Evolutionary conservation across 1,139 yeast genomes (phyloP), one percentile per base, ranked within the genome.

Genomic region (Candida albicans): DNA sequence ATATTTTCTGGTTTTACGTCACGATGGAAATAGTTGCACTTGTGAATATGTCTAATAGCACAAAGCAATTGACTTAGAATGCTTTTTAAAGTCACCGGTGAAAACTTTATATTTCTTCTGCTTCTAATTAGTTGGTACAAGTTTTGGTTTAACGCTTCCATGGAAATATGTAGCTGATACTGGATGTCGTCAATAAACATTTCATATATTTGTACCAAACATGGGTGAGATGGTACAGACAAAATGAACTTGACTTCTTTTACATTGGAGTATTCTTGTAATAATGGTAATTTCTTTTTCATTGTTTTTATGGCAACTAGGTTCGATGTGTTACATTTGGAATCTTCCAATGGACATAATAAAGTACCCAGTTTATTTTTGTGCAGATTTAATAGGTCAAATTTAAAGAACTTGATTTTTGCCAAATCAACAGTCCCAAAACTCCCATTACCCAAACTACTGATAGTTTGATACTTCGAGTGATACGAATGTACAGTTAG

Each of bases 131-230:
- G 70, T 59, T 87, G 90, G 55, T 82, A 82, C 46, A 93, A 70
- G 57, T 84, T 89, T 63, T 83, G 89, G 52, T 84, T 87, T 88
- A 91, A 79, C 24, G 84, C 76, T 62, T 93, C 98, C 96, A 91
- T 89, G 6, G 87, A 85, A 35, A 91, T 87, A 57, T 87, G 90
- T 45, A 89, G 72, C 52, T 79, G 80, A 52, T 70, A 75, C 37
- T 74, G 65, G 9, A 57, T 50, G 38, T 76, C 71, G 62, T 90
- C 96, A 44, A 87, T 74, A 57, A 91, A 87, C 57, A 90, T 73
- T 55, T 91, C 96, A 62, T 78, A 81, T 2, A 90, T 75, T 51
- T 81, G 86, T 12, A 91, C 83, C 44, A 93, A 67, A 52, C 83
- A 78, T 13, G 79, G 78, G 63, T 88, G 96, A 0, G 88, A 74